A percentile compares a stretch with the other conserved stretches of the same genome.
These are phyloP conservation scores for Magnolia sinica DNA, from an alignment of 164 flowering plant genomes.

Conservation along the genomic window DNA sequence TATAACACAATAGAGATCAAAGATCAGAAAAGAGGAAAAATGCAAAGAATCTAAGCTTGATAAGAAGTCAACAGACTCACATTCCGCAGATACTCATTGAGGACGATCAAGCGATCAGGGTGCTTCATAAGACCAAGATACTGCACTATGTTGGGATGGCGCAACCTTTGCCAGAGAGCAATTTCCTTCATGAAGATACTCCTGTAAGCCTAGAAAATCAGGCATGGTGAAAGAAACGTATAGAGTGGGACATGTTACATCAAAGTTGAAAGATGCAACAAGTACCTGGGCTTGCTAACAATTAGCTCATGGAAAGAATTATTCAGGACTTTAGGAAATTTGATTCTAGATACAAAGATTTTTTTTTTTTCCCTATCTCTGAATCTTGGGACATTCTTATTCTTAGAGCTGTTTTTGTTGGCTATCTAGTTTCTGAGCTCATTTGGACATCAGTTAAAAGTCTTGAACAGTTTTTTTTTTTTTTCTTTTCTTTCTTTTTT, in stretches of 20 bases:
- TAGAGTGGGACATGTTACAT: not conserved
- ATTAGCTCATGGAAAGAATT: too few species aligned
- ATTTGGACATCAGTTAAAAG: too few species aligned
- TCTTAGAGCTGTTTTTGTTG: too few species aligned
- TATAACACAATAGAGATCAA: constrained; percentile 11
- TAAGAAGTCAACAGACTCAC: constrained; percentile 23
- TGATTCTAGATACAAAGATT: too few species aligned
- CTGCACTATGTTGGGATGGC: constrained; percentile 68
- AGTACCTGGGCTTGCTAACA: too few species aligned
- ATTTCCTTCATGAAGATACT: constrained; percentile 46
- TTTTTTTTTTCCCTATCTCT: too few species aligned
- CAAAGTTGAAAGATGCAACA: not conserved
- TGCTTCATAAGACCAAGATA: constrained; percentile 57
- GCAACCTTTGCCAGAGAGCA: constrained; percentile 53
- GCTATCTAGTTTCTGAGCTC: too few species aligned
- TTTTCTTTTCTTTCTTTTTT: too few species aligned
- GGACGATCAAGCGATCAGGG: constrained; percentile 48
- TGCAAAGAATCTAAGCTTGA: not conserved
- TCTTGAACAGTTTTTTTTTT: too few species aligned
- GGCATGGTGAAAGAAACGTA: not conserved
- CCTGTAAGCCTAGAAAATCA: constrained; percentile 26
- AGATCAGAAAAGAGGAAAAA: constrained; percentile 8
- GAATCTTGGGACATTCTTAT: too few species aligned
- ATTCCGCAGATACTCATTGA: constrained; percentile 57
- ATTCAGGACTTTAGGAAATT: too few species aligned